Base-by-base conservation (phyloP, 1,139 yeast genomes). In the Komagataea norvegica region DNA sequence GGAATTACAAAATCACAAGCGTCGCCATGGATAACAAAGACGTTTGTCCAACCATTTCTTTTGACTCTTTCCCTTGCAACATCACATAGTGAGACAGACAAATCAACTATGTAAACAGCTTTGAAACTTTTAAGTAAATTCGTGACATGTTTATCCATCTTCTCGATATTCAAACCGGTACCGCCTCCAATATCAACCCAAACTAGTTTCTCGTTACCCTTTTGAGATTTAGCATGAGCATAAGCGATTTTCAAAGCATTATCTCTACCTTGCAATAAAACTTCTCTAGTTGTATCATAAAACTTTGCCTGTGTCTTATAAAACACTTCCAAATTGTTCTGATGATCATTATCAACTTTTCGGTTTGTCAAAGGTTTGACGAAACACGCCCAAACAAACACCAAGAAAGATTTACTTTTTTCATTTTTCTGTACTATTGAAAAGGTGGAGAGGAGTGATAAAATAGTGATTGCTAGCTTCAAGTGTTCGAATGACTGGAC, bases 101-200 rank as follows among this genome's bases (percentile, higher is more conserved):
- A 67, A 55, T 84, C 95, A 37, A 84, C 78, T 43, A 84, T 68
- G 53, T 81, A 82, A 32, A 84, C 71, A 8, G 82, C 81, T 49
- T 73, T 72, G 60, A 84, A 84, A 44, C 70, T 61, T 21, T 62
- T 55, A 10, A 42, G 45, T 29, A 71, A 52, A 29, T 78, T 61
- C 6, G 79, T 72, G 40, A 72, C 62, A 32, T 76, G 61, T 36
- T 64, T 57, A 56, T 80, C 67, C 94, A 84, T 84, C 50, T 71
- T 70, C 59, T 84, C 93, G 51, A 84, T 79, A 60, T 84, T 84
- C 60, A 80, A 69, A 34, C 94, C 95, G 6, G 94, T 83, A 20
- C 93, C 93, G 29, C 93, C 93, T 37, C 94, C 94, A 55, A 83
- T 71, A 57, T 84, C 95, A 38, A 84, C 70, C 95, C 95, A 84